Conservation (phyloP, 306 rosid genomes). For the Spatholobus suberectus region DNA sequence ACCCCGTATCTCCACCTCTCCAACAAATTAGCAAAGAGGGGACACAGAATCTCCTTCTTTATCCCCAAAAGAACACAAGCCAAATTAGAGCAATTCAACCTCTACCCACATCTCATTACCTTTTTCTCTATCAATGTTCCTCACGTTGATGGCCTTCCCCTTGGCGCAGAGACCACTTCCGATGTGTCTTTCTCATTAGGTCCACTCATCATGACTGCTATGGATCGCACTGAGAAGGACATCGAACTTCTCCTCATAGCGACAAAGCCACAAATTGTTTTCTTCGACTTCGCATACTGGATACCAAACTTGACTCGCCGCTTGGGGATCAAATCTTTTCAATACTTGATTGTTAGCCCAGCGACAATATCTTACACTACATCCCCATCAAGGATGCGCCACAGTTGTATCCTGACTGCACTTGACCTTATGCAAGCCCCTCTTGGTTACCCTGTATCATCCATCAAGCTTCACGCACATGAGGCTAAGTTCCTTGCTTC, state of each 20-base stretch:
- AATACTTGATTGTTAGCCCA: slow-evolving; percentile 28
- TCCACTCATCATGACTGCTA: slow-evolving; percentile 40
- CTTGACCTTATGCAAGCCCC: slow-evolving; percentile 46
- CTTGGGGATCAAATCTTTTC: slow-evolving; percentile 42
- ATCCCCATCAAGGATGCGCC: slow-evolving; percentile 37
- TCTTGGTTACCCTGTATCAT: slow-evolving; percentile 36
- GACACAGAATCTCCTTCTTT: slow-evolving; percentile 45
- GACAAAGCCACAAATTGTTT: slow-evolving; percentile 40
- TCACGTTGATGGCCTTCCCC: slow-evolving; percentile 39
- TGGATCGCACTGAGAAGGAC: slow-evolving; percentile 39
- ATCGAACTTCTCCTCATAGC: slow-evolving; percentile 28
- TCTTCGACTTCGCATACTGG: slow-evolving; percentile 46
- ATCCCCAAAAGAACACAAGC: slow-evolving; percentile 35
- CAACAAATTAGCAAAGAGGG: slow-evolving; percentile 46
- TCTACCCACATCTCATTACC: slow-evolving; percentile 36
- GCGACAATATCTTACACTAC: not conserved
- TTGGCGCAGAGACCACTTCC: slow-evolving; percentile 36
- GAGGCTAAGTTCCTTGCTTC: slow-evolving; percentile 36
- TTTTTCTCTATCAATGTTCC: slow-evolving; percentile 41
- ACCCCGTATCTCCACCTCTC: slow-evolving; percentile 47
- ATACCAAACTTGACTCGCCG: slow-evolving; percentile 19
- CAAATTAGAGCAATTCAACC: slow-evolving; percentile 38
- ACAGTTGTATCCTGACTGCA: not conserved
- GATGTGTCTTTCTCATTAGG: slow-evolving; percentile 29
- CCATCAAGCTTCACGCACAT: slow-evolving; percentile 31